Conservation (phyloP, 352 stramenopile genomes). For the Blastocystis sp. region DNA sequence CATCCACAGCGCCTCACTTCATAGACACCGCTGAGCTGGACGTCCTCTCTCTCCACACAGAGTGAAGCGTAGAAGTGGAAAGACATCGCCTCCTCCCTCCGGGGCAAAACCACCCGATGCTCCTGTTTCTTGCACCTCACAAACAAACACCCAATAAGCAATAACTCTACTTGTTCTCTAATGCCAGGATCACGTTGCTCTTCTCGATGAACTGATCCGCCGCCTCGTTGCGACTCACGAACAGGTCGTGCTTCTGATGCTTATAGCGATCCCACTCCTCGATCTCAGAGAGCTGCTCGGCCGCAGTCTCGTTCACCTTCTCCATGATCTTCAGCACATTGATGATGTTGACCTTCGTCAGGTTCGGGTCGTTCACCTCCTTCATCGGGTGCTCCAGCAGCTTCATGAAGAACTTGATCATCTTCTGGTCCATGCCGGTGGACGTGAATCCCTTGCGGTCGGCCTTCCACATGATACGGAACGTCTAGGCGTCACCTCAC, state of each 20-base stretch:
- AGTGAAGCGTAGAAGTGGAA: not conserved
- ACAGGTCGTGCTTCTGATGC: slow-evolving; percentile 73
- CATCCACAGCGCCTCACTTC: not conserved
- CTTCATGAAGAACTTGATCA: slow-evolving; percentile 71
- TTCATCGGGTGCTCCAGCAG: slow-evolving; percentile 71
- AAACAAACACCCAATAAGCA: slow-evolving; percentile 19
- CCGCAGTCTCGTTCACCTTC: slow-evolving; percentile 47
- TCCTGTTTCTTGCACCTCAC: not conserved
- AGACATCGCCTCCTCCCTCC: not conserved
- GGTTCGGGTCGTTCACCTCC: slow-evolving; percentile 66
- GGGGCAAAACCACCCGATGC: not conserved
- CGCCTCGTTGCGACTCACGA: slow-evolving; percentile 69
- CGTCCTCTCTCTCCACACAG: not conserved
- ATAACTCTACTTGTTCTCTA: slow-evolving; percentile 64
- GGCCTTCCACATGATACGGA: slow-evolving; percentile 73
- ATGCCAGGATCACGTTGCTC: slow-evolving; percentile 64
- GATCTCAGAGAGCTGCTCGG: slow-evolving; percentile 31
- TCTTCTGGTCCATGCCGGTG: slow-evolving; percentile 71
- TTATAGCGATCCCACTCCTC: slow-evolving; percentile 71
- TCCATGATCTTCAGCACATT: slow-evolving; percentile 72
- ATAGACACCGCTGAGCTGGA: not conserved
- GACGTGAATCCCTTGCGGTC: slow-evolving; percentile 71
- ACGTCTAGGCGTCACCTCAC: slow-evolving; percentile 10
- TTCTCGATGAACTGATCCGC: slow-evolving; percentile 71
- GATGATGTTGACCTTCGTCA: slow-evolving; percentile 71